These are phyloP conservation scores for Yamadazyma sp. DNA, from an alignment of 805 yeast genomes.

Conservation along the genomic window DNA sequence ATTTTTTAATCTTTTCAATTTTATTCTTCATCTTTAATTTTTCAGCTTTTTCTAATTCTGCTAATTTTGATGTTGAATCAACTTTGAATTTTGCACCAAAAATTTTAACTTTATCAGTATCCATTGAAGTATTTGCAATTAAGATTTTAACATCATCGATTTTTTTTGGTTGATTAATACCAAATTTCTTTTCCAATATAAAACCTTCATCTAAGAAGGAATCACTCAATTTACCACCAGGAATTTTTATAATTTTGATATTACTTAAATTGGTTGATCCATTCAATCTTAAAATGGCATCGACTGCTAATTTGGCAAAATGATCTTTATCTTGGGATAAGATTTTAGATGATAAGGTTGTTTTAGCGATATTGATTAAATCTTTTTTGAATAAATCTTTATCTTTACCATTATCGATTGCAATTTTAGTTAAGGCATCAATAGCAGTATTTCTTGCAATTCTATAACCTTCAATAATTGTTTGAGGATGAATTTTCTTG, in stretches of 20 bases:
- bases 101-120: constrained; percentile 95
- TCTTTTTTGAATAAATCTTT: constrained; percentile 66
- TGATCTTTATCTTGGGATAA: constrained; percentile 91
- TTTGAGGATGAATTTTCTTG: constrained; percentile 94
- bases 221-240: constrained; percentile 89
- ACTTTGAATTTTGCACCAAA: constrained; percentile 98
- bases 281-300: constrained; percentile 83
- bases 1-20: constrained; percentile 84
- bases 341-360: constrained; percentile 91
- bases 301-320: constrained; percentile 88
- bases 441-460: constrained; percentile 86
- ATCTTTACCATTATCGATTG: constrained; percentile 68
- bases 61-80: constrained; percentile 89
- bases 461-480: constrained; percentile 93
- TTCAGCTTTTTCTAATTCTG: constrained; percentile 92
- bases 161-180: constrained; percentile 89
- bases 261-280: constrained; percentile 88
- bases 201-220: constrained; percentile 96
- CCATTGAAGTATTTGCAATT: constrained; percentile 94
- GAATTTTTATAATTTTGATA: constrained; percentile 88
- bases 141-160: constrained; percentile 80
- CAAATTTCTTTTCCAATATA: constrained; percentile 85
- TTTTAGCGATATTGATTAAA: constrained; percentile 81
- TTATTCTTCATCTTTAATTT: constrained; percentile 87
- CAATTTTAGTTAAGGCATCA: constrained; percentile 68